These are phyloP conservation scores for Cryphonectria radicalis DNA, from an alignment of 2,329 filamentous ascomycete genomes.

Conservation along the genomic window DNA sequence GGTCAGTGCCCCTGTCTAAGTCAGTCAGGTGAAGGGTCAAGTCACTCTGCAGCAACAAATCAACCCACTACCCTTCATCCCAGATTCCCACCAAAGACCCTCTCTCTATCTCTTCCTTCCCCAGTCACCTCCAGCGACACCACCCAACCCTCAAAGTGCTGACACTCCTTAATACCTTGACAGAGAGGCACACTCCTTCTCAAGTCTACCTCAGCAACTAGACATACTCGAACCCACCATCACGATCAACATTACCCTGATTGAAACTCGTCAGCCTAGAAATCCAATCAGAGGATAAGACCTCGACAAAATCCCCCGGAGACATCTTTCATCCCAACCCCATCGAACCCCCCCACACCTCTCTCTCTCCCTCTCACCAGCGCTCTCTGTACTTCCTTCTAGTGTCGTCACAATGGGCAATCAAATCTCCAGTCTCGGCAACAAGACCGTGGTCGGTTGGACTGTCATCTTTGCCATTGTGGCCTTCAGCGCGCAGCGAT, in stretches of 20 bases:
- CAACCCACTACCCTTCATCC: slow-evolving; percentile 3
- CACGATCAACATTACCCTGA: not conserved
- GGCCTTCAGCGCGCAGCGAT: slow-evolving; percentile 34
- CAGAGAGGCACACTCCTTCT: not conserved
- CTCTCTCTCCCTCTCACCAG: not conserved
- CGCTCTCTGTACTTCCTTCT: slow-evolving; percentile 8
- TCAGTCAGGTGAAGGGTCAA: slow-evolving; percentile 9
- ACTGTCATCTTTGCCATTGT: slow-evolving; percentile 36
- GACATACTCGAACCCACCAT: not conserved
- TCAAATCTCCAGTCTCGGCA: slow-evolving; percentile 38
- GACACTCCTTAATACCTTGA: not conserved
- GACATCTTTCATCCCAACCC: slow-evolving; percentile 2
- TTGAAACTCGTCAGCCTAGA: not conserved
- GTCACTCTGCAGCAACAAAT: not conserved
- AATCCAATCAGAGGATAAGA: not conserved
- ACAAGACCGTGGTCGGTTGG: slow-evolving; percentile 38
- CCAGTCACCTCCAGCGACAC: not conserved
- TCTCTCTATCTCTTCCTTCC: not conserved
- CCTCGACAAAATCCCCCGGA: not conserved
- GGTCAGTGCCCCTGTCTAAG: slow-evolving; percentile 14
- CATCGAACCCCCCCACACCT: not conserved
- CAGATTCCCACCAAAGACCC: not conserved
- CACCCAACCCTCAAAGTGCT: not conserved
- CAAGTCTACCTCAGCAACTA: not conserved
- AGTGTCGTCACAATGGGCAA: slow-evolving; percentile 39